Evolutionary conservation across 768 basidiomycete species (phyloP).

Genomic region (Suillus clintonianus): DNA sequence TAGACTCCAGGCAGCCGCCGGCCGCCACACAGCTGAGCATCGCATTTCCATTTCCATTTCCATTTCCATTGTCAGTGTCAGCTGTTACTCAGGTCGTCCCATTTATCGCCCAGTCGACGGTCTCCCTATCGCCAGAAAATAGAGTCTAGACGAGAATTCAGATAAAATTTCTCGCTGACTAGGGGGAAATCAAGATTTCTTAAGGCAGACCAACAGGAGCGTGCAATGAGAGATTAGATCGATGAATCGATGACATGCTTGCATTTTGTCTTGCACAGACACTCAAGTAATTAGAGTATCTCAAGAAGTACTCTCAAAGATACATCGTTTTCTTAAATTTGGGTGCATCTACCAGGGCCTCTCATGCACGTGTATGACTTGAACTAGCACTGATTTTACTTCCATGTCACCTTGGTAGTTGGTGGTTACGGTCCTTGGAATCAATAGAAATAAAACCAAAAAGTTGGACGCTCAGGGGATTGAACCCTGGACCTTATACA

Average conservation of each 20-base stretch:
- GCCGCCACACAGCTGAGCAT: neutral
- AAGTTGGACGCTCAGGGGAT: constrained; percentile 43
- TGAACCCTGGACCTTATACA: constrained; percentile 48
- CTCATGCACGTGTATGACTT: too few species aligned
- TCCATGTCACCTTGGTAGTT: too few species aligned
- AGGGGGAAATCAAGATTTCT: neutral
- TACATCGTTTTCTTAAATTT: too few species aligned
- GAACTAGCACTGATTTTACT: too few species aligned
- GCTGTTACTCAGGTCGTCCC: neutral
- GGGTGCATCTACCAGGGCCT: too few species aligned
- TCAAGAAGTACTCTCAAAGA: too few species aligned
- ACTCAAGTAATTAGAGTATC: too few species aligned
- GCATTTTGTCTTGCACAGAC: too few species aligned
- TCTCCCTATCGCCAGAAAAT: neutral
- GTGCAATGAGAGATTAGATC: neutral
- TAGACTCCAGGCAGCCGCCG: neutral
- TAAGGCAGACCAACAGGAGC: too few species aligned
- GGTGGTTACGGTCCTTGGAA: too few species aligned
- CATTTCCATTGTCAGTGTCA: neutral
- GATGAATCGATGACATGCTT: neutral
- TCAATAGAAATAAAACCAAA: constrained; percentile 10
- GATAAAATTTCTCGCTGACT: neutral
- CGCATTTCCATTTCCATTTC: neutral
- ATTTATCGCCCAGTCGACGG: neutral
- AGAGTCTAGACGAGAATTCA: neutral